Conservation (phyloP, 1,284 basidiomycete species). For the Cerrena zonata region DNA sequence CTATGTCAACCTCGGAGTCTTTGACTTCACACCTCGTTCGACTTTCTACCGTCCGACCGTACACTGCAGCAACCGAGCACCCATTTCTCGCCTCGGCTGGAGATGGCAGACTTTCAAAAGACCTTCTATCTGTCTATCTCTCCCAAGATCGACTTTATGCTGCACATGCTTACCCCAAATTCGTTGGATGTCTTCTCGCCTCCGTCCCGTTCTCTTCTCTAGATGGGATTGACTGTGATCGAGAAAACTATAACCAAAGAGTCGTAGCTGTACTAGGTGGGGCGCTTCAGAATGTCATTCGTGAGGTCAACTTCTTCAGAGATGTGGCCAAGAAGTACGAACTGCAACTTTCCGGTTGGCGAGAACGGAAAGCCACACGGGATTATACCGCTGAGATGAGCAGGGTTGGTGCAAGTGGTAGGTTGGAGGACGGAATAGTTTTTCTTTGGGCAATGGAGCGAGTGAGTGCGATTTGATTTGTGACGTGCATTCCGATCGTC, state of each 20-base stretch:
- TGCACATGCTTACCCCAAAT: conserved; percentile 58
- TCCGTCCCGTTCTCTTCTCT: conserved; percentile 43
- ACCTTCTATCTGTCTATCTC: conserved; percentile 53
- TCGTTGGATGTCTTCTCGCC: conserved; percentile 52
- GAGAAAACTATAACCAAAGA: conserved; percentile 36
- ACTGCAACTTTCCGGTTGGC: conserved; percentile 45
- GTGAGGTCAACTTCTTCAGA: conserved; percentile 61
- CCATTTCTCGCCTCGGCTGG: conserved; percentile 53
- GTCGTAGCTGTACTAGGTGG: conserved; percentile 45
- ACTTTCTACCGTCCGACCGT: conserved; percentile 32
- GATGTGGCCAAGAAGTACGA: conserved; percentile 40
- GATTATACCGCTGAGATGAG: conserved; percentile 71
- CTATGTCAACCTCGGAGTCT: conserved; percentile 3
- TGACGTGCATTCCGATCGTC: not conserved
- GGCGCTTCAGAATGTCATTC: conserved; percentile 50
- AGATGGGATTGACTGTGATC: conserved; percentile 27
- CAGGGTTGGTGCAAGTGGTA: conserved; percentile 39
- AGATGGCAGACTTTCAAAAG: conserved; percentile 39
- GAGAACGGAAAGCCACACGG: conserved; percentile 53
- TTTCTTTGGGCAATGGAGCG: conserved; percentile 78
- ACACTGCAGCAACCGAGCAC: conserved; percentile 46
- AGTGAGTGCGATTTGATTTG: conserved; percentile 29
- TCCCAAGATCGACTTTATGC: conserved; percentile 67
- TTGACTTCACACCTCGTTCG: conserved; percentile 32
- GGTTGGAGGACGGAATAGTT: conserved; percentile 59